Evolutionary conservation across 208 protist species (phyloP).

Genomic region (Crithidia brevicula): DNA sequence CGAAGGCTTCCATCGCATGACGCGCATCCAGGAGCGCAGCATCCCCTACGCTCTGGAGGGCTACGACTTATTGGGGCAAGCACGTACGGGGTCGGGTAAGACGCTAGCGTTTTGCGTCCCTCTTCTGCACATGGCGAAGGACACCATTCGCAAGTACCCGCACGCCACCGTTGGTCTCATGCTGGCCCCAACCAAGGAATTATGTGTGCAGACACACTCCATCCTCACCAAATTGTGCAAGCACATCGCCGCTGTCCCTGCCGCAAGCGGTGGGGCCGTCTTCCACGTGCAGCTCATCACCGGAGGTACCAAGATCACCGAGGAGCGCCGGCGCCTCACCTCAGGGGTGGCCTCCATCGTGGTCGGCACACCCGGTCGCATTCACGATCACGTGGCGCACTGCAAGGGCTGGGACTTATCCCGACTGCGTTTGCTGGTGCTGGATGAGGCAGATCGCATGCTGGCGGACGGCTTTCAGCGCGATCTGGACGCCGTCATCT

Average conservation of each 20-base stretch:
- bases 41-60: constrained; percentile 93
- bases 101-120: constrained; percentile 95
- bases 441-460: constrained; percentile 99
- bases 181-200: constrained; percentile 93
- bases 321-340: constrained; percentile 69
- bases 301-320: constrained; percentile 83
- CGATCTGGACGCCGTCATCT: constrained; percentile 96
- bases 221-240: constrained; percentile 86
- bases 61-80: constrained; percentile 91
- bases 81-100: constrained; percentile 95
- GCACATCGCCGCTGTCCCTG: constrained; percentile 43
- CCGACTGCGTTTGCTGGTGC: constrained; percentile 95
- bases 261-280: constrained; percentile 10
- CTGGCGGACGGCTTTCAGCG: constrained; percentile 99
- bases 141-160: constrained; percentile 50
- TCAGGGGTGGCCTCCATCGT: constrained; percentile 71
- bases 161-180: constrained; percentile 71
- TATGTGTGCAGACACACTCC: constrained; percentile 92
- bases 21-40: constrained; percentile 93
- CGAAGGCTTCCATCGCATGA: constrained; percentile 88
- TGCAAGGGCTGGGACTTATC: constrained; percentile 85
- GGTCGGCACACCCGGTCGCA: constrained; percentile 87
- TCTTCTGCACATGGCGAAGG: constrained; percentile 91
- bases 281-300: constrained; percentile 91
- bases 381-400: constrained; percentile 89